Evolutionary conservation across 2,329 filamentous ascomycete species (phyloP).

Genomic region (Tolypocladium nubicola): DNA sequence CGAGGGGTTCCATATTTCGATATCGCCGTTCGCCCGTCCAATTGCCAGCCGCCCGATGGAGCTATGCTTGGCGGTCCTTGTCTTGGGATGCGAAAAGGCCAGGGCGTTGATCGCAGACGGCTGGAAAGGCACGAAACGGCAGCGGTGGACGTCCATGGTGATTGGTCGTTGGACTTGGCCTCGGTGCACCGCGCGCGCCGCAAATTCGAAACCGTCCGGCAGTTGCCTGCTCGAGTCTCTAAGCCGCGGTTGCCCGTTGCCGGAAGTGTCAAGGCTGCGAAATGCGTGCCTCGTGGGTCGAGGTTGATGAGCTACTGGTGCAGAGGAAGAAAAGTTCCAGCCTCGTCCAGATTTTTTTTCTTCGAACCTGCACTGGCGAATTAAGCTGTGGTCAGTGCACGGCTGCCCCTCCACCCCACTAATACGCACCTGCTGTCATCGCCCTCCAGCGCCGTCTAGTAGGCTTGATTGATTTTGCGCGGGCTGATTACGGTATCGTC

Average conservation of each 20-base stretch:
- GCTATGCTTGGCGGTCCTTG: conserved; percentile 35
- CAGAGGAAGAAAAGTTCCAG: conserved; percentile 18
- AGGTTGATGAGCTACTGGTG: background rate
- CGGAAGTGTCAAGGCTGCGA: background rate
- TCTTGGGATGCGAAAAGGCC: conserved; percentile 72
- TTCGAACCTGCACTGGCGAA: conserved; percentile 9
- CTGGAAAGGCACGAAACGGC: conserved; percentile 88
- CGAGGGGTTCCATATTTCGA: conserved; percentile 93
- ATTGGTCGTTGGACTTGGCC: background rate
- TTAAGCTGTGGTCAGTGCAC: conserved; percentile 24
- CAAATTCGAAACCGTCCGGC: background rate
- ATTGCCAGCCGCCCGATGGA: conserved; percentile 67
- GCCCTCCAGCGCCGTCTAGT: background rate
- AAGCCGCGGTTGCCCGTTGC: background rate
- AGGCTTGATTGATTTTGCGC: background rate
- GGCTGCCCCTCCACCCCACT: conserved; percentile 20
- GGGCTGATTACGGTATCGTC: background rate
- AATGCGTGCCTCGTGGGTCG: background rate
- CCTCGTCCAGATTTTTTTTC: conserved; percentile 22
- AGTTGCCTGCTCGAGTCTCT: background rate
- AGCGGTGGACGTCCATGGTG: conserved; percentile 89
- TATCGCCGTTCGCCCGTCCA: conserved; percentile 87
- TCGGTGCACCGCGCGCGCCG: background rate
- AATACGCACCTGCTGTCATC: conserved; percentile 1
- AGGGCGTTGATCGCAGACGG: conserved; percentile 88